Conservation (phyloP, 2,329 filamentous ascomycete species). For the Pseudohalonectria lignicola region DNA sequence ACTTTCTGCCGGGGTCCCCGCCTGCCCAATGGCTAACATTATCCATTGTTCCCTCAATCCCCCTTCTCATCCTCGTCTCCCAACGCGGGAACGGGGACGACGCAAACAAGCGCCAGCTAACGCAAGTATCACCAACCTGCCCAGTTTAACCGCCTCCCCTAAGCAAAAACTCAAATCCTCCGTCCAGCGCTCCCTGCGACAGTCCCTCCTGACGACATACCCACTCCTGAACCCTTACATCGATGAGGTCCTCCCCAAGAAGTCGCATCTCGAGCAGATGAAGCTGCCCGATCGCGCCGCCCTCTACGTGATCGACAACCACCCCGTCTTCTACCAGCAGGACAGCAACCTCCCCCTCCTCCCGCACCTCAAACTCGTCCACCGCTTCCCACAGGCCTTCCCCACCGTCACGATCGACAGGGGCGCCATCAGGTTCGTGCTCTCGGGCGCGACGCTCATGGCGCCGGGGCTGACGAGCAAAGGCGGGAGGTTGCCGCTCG, state of each 20-base stretch:
- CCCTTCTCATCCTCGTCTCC: no score
- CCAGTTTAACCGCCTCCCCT: slow-evolving; percentile 61
- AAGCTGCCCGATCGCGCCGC: slow-evolving; percentile 87
- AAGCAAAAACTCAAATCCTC: slow-evolving; percentile 98
- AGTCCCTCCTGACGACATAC: slow-evolving; percentile 73
- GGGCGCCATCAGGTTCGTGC: slow-evolving; percentile 91
- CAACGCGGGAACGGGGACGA: no score
- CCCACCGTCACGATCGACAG: slow-evolving; percentile 82
- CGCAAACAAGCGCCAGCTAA: not conserved
- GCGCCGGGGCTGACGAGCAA: slow-evolving; percentile 80
- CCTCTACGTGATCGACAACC: slow-evolving; percentile 71
- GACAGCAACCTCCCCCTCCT: slow-evolving; percentile 44
- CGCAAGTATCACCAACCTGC: not conserved
- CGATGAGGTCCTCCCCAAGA: slow-evolving; percentile 92
- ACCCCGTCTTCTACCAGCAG: slow-evolving; percentile 85
- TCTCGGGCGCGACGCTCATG: slow-evolving; percentile 91
- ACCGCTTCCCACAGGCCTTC: slow-evolving; percentile 79
- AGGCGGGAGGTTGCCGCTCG: slow-evolving; percentile 67
- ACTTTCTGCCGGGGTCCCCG: slow-evolving; percentile 7
- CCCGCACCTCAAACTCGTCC: slow-evolving; percentile 80
- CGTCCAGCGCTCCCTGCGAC: slow-evolving; percentile 75
- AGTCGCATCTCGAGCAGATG: slow-evolving; percentile 77
- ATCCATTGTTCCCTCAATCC: no score
- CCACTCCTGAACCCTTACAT: slow-evolving; percentile 79
- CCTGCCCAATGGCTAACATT: not conserved